phyloP scores from a whole-genome alignment of 2,329 filamentous ascomycete genomes.

The Sporothrix pseudoabietina region DNA sequence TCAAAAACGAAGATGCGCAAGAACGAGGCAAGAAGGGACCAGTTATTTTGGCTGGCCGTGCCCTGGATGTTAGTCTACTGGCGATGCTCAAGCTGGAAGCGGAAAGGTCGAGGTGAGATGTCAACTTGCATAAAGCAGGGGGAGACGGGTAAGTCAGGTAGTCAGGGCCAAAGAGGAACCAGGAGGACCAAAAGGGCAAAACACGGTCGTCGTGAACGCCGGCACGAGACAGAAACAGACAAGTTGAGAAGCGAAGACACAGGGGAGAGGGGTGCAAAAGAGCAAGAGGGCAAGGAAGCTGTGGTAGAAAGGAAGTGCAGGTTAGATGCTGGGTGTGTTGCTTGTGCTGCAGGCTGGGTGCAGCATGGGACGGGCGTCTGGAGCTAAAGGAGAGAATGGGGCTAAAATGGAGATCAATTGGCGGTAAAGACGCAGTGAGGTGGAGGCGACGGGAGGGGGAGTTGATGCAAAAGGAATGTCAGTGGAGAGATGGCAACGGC shows the following conservation, averaged over 20 bases:
- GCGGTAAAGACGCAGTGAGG: constrained; percentile 26
- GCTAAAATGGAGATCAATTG: constrained; percentile 17
- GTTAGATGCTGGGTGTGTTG: not conserved
- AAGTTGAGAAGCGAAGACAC: constrained; percentile 2
- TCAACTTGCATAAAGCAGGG: constrained; percentile 6
- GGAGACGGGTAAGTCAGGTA: not conserved
- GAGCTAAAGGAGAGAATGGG: constrained; percentile 17
- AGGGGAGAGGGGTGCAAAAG: not conserved
- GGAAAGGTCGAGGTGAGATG: constrained; percentile 5
- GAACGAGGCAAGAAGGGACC: not conserved
- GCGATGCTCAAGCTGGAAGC: constrained; percentile 8
- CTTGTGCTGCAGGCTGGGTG: constrained; percentile 4
- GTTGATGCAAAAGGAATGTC: constrained; percentile 7
- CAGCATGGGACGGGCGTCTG: constrained; percentile 11
- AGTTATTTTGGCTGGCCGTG: not conserved
- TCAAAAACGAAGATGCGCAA: not conserved
- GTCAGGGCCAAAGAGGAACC: not conserved
- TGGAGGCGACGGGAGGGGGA: constrained; percentile 10
- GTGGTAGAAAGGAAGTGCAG: not conserved
- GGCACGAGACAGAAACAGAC: not conserved
- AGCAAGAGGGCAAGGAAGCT: not conserved
- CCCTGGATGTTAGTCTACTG: constrained; percentile 20
- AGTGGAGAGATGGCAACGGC: constrained; percentile 6
- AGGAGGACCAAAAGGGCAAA: not conserved
- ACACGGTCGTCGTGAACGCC: not conserved